phyloP scores from a whole-genome alignment of 371 early-diverging fungal genomes.

The Mucor lusitanicus region DNA sequence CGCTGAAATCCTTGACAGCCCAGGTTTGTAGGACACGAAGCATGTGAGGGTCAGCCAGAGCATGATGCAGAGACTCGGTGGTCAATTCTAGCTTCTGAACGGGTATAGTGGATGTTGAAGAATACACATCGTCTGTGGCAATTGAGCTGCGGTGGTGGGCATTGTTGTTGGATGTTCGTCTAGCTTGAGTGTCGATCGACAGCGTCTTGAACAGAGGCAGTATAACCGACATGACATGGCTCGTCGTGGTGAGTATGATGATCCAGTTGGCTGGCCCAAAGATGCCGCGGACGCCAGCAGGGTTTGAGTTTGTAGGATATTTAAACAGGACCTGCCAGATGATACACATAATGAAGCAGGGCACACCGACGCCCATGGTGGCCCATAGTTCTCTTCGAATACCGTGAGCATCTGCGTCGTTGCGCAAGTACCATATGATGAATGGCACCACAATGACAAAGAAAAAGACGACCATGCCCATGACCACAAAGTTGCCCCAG shows the following conservation, averaged over 20 bases:
- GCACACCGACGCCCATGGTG: slow-evolving; percentile 21
- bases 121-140: no score
- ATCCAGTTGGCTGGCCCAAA: slow-evolving; percentile 21
- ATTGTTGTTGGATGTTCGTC: neutral
- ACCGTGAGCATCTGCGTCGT: slow-evolving; percentile 35
- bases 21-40: slow-evolving; percentile 17
- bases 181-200: neutral
- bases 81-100: slow-evolving; percentile 4
- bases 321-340: slow-evolving; percentile 13
- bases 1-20: slow-evolving; percentile 45
- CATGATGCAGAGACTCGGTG: slow-evolving; percentile 22
- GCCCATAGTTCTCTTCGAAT: slow-evolving; percentile 39
- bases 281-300: neutral
- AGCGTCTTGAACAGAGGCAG: slow-evolving; percentile 14
- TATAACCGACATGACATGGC: slow-evolving; percentile 11
- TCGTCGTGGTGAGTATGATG: slow-evolving; percentile 8
- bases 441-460: slow-evolving; percentile 12
- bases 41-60: slow-evolving; percentile 15
- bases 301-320: neutral
- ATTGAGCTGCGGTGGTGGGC: neutral
- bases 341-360: slow-evolving; percentile 22
- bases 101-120: neutral
- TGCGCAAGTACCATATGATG: slow-evolving; percentile 26
- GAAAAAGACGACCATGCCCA: slow-evolving; percentile 5
- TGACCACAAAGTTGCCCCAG: slow-evolving; percentile 3